Evolutionary conservation across 2,329 filamentous ascomycete species (phyloP), one percentile per base, ranked within the genome.

Genomic region (Curvularia eragrostidis): DNA sequence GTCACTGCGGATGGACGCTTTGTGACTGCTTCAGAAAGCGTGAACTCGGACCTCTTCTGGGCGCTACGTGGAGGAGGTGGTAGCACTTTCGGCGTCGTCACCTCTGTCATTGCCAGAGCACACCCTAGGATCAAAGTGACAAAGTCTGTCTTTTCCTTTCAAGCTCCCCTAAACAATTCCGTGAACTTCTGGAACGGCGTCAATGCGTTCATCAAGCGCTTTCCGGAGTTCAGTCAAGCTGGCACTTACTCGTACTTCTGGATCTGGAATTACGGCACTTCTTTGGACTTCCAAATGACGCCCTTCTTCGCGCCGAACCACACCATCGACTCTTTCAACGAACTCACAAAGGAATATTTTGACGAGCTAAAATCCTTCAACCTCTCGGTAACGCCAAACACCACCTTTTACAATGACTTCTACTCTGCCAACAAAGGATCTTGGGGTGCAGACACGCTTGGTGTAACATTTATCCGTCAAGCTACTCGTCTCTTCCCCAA

Each of bases 401-500:
- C 61, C 8, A 61, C 54, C 0, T 51, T 53, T 4, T 44, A 64
- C 39, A 56, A 62, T 8, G 57, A 60, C 21, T 64, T 69, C 43
- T 67, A 64, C 32, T 52, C 58, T 3, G 64, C 66, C 2, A 64
- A 67, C 52, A 47, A 67, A 23, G 57, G 44, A 18, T 65, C 65
- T 24, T 70, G 64, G 39, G 66, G 63, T 28, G 56, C 59, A 13
- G 55, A 62, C 67, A 71, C 60, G 64, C 74, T 72, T 60, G 77
- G 83, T 30, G 54, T 54, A n/a, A 56, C 54, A 1, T 47, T 24
- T 48, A 52, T 56, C 23, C 54, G 54, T 23, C 54, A 56, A 52
- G 54, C 54, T 19, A 56, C 54, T 5, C 62, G 67, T 21, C 62
- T 67, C 21, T 58, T 70, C 38, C 65, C 65, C 12, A 62, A 61